Evolutionary conservation across 306 rosid species (phyloP).

Genomic region (Vigna trinervia): DNA sequence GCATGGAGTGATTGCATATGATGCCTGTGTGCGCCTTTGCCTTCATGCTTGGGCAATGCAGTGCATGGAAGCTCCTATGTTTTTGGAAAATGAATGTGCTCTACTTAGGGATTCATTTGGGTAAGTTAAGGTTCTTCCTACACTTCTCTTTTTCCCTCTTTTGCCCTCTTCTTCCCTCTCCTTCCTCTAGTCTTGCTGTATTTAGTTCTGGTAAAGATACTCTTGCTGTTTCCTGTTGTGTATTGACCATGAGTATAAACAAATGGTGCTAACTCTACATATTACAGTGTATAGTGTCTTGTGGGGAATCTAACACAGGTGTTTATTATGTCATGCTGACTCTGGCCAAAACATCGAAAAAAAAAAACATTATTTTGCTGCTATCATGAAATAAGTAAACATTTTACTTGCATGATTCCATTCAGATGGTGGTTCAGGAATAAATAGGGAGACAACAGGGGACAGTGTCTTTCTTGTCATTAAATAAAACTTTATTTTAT

Average conservation of each 20-base stretch:
- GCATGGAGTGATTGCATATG: constrained; percentile 91
- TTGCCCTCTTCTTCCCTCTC: background rate
- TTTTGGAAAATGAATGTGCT: constrained; percentile 93
- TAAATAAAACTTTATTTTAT: background rate
- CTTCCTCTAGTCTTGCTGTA: constrained; percentile 19
- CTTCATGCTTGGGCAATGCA: constrained; percentile 99
- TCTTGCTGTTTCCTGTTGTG: background rate
- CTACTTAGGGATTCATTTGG: constrained; percentile 85
- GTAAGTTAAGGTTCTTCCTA: constrained; percentile 60
- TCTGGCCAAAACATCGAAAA: background rate
- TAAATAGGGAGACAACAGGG: background rate
- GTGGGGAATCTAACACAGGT: constrained; percentile 9
- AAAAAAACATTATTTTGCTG: background rate
- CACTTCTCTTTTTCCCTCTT: background rate
- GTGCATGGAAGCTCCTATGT: constrained; percentile 98
- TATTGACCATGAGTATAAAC: background rate
- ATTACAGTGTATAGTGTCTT: constrained; percentile 16
- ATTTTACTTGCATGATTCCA: constrained; percentile 4
- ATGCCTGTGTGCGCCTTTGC: constrained; percentile 95
- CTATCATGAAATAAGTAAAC: constrained; percentile 10
- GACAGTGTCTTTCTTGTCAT: background rate
- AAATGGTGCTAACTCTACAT: constrained; percentile 6
- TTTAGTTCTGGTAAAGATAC: background rate
- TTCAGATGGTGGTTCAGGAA: background rate
- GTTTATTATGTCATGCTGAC: constrained; percentile 4